Base-by-base conservation (phyloP, 2,329 filamentous ascomycete genomes). In the Colletotrichum destructivum region DNA sequence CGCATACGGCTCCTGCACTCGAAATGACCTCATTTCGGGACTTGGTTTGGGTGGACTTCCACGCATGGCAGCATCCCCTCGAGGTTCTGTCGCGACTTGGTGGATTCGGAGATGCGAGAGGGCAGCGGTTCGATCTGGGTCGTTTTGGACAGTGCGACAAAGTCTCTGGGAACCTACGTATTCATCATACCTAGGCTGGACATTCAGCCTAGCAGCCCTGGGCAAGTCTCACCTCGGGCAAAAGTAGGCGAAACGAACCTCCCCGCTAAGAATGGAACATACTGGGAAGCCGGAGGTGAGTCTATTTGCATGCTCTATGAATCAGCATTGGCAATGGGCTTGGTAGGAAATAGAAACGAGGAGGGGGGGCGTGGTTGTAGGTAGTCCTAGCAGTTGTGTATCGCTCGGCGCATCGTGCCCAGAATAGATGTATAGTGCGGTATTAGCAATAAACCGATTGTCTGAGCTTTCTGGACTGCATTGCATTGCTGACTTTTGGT, bases 341-440 rank as follows among this genome's bases (percentile, higher is more conserved):
- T 44, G 31, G 8, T 15, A 56, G 31, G 18, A 56, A 21, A 15
- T 35, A 12, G 4, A 49, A 18, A 15, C 35, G 11, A 62, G 15
- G 2, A 18, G 31, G 55, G 13, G 31, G 55, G 64, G 68, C 44
- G 68, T 71, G 68, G 18, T 35, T 21, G 31, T 68, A 71, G 44
- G 31, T 68, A 71, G 44, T 31, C 31, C 18, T 57, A 44, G 56
- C 11, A 40, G 42, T 38, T 40, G 46, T 51, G 52, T 51, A 44
- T 68, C 64, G 31, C 38, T 51, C 52, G 56, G 52, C 46, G 35
- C 16, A 23, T 68, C 44, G 68, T 68, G 49, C 68, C 51, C 64
- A 71, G 68, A 71, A 68, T 71, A 71, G 68, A 71, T 68, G 64
- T 49, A 51, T 21, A 47, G 51, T 51, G 52, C 18, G 31, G 31